Base-by-base conservation (phyloP, 768 basidiomycete genomes). In the Auricularia auricula-judae region DNA sequence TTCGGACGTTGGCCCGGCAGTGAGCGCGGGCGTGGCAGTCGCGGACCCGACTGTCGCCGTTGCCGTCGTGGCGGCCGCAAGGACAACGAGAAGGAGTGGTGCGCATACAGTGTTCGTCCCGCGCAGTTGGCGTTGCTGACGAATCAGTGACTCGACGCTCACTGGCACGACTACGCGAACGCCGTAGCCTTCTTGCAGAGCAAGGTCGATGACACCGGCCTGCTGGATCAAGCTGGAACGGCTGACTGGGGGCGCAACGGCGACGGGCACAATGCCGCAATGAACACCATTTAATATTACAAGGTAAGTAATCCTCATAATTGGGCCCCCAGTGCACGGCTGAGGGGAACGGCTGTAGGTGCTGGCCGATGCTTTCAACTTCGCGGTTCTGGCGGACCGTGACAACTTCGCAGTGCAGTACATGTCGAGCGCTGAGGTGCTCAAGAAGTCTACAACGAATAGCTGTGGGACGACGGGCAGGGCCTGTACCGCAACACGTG, bases 41-140 rank as follows among this genome's bases (percentile, higher is more conserved):
- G 82, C 66, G 81, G 83, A 18, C 77, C 84, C 60, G 85, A 86
- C 51, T 81, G 88, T 71, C 79, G 87, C 67, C 84, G 95, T 61
- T 90, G 93, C 70, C 88, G 97, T 71, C 89, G 96, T 71, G 97
- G 96, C 64, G 92, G 91, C 65, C 93, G 93, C 82, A 98, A 97
- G 83, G 97, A 99, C 73, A 96, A 98, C 77, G 97, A 98, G 81
- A 98, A 98, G 83, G 97, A 98, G 77, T 98, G 97, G 96, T 97
- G 76, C 76, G 81, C 77, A 36, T 0, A 29, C 23, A 39, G 4
- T 36, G 11, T 35, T n/a, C 11, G 39, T 23, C 1, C 51, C 60
- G 54, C 36, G 11, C 2, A 2, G 10, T 12, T 14, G 14, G 11
- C 3, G 36, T 1, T 60, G 23, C 29, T 33, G 3, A 3, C 18